Evolutionary conservation across 2,329 filamentous ascomycete genomes (phyloP).

Genomic region (Xylariales sp.): DNA sequence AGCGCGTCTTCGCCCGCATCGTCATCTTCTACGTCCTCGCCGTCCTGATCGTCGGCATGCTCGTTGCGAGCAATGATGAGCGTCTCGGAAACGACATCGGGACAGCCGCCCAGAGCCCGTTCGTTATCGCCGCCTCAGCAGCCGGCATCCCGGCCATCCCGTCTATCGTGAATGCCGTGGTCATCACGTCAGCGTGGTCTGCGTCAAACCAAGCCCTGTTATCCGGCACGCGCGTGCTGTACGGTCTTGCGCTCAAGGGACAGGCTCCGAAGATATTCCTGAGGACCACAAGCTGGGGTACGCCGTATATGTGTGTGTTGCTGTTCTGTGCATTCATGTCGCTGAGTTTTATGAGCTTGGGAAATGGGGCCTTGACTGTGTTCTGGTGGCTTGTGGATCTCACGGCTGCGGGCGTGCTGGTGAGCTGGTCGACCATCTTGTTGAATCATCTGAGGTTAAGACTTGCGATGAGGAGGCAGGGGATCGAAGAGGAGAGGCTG

Average conservation of each 20-base stretch:
- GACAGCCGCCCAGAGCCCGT: constrained; percentile 43
- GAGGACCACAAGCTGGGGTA: constrained; percentile 44
- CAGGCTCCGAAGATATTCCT: constrained; percentile 51
- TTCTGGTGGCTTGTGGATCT: constrained; percentile 63
- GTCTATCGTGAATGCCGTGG: constrained; percentile 54
- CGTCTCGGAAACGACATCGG: constrained; percentile 37
- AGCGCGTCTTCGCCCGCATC: constrained; percentile 52
- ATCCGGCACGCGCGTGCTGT: constrained; percentile 50
- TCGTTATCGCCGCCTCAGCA: constrained; percentile 48
- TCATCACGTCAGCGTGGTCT: constrained; percentile 51
- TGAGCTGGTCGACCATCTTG: constrained; percentile 59
- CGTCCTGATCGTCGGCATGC: constrained; percentile 50
- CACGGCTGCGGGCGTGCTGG: constrained; percentile 57
- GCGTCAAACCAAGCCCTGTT: constrained; percentile 54
- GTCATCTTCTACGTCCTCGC: constrained; percentile 51
- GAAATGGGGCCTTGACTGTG: constrained; percentile 54
- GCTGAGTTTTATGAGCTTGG: constrained; percentile 54
- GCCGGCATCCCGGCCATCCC: constrained; percentile 46
- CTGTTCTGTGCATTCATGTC: constrained; percentile 50
- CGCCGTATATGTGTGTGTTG: constrained; percentile 54
- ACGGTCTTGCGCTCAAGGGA: constrained; percentile 49
- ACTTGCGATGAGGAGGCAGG: constrained; percentile 50
- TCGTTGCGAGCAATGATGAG: constrained; percentile 46
- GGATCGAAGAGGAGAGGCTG: constrained; percentile 42
- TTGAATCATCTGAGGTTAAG: constrained; percentile 55